Evolutionary conservation across 1,284 basidiomycete genomes (phyloP), one percentile per base, ranked within the genome.

Genomic region (Marasmius oreades): DNA sequence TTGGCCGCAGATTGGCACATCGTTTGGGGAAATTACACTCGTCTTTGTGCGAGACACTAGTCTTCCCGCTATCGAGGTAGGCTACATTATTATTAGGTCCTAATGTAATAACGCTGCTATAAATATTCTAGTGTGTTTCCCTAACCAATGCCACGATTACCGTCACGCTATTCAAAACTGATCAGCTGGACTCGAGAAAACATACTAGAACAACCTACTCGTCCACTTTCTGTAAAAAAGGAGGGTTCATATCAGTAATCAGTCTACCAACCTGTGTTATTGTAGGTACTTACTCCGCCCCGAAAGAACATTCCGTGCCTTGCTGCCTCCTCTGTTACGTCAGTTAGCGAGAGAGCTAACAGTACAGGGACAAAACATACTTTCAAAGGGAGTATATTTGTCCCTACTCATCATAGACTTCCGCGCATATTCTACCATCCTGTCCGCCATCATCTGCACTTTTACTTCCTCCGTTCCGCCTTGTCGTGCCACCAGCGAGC

Each of bases 361-460:
- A 3, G 11, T 5, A 16, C 24, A 7, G 4, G 6, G 31, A 23
- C 28, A 31, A 26, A 34, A 73, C 84, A 65, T 68, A 82, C 87
- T 76, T 70, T 88, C 83, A 64, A 91, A 92, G 1, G 89, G 89
- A 65, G 85, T 89, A 22, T 79, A 74, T 61, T 84, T 75, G 44
- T 71, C 77, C 58, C 75, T 79, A 62, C 83, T 85, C 58, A 73
- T 72, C 86, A 90, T 90, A 66, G 87, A 89, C 33, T 76, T 69
- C 55, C 77, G 77, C 1, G 91, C 81, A 65, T 89, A 90, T 31
- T 85, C 78, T 1, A 92, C 84, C 51, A 90, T 73, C 10, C 82
- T 78, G 63, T 91, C 82, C 2, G 91, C 87, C 67, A 93, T 83
- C 8, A 73, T 71, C 64, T 90, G 84, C 2, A 85, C 86, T 64